Evolutionary conservation across 331 rosid genomes (phyloP).

Genomic region (Malus hybrid): DNA sequence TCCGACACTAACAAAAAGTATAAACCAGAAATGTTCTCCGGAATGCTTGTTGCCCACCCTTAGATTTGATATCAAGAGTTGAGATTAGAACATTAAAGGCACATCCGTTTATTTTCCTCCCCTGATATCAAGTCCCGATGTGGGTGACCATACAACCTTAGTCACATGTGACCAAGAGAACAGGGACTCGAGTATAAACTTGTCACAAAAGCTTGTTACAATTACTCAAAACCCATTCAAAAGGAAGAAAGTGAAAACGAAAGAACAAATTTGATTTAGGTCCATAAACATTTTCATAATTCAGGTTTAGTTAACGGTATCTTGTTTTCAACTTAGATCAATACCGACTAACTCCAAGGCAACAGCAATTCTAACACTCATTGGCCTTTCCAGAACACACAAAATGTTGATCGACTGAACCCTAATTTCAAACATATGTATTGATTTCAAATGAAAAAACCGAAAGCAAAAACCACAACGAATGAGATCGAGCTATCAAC

Average conservation of each 20-base stretch:
- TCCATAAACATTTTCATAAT: no score
- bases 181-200: no score
- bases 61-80: not conserved
- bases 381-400: not conserved
- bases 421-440: not conserved
- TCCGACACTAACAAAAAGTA: not conserved
- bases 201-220: not conserved
- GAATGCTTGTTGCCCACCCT: not conserved
- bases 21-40: not conserved
- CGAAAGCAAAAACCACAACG: not conserved
- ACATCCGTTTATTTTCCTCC: no score
- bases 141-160: no score
- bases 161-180: no score
- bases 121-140: no score
- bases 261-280: not conserved
- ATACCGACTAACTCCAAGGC: not conserved
- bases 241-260: not conserved
- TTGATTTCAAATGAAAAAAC: not conserved
- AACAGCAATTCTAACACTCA: not conserved
- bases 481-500: slow-evolving; percentile 1
- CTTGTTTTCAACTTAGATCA: not conserved
- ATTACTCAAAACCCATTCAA: not conserved
- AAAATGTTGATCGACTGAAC: not conserved
- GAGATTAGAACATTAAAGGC: not conserved
- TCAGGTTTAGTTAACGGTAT: no score